Evolutionary conservation across 345 rosid genomes (phyloP).

Genomic region (Eucalyptus sp.): DNA sequence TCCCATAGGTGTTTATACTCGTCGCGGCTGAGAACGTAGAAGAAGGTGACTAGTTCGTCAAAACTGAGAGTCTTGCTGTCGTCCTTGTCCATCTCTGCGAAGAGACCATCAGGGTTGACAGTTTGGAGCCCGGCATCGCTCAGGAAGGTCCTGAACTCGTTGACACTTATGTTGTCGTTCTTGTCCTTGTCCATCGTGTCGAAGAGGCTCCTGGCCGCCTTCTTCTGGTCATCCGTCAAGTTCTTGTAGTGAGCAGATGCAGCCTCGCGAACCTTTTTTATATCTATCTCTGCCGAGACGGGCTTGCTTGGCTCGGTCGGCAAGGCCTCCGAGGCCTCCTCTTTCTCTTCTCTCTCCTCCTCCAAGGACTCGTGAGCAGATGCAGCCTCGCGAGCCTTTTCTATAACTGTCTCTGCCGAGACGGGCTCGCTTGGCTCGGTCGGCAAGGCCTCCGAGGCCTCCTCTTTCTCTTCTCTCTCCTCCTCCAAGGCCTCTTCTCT

Average conservation of each 20-base stretch:
- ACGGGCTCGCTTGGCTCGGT: too few relatives aligned
- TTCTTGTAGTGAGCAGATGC: neutral
- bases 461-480: too few relatives aligned
- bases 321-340: too few relatives aligned
- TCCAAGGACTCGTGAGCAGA: too few relatives aligned
- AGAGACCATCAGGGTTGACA: neutral
- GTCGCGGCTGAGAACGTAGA: neutral
- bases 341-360: too few relatives aligned
- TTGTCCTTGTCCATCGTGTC: neutral
- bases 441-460: too few relatives aligned
- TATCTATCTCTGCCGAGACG: neutral
- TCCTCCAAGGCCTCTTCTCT: neutral
- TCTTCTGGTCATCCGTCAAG: neutral
- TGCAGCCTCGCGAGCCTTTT: too few relatives aligned
- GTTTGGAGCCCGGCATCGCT: neutral
- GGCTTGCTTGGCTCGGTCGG: too few relatives aligned
- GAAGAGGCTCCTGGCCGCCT: neutral
- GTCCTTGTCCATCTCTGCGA: neutral
- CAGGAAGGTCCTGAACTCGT: neutral
- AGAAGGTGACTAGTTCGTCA: neutral
- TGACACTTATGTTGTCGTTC: neutral
- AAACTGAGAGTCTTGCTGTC: neutral
- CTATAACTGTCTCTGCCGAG: too few relatives aligned
- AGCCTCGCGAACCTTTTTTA: neutral
- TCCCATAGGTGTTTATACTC: neutral